Conservation (phyloP, 805 yeast genomes). For the Blastobotrys mokoenaii region DNA sequence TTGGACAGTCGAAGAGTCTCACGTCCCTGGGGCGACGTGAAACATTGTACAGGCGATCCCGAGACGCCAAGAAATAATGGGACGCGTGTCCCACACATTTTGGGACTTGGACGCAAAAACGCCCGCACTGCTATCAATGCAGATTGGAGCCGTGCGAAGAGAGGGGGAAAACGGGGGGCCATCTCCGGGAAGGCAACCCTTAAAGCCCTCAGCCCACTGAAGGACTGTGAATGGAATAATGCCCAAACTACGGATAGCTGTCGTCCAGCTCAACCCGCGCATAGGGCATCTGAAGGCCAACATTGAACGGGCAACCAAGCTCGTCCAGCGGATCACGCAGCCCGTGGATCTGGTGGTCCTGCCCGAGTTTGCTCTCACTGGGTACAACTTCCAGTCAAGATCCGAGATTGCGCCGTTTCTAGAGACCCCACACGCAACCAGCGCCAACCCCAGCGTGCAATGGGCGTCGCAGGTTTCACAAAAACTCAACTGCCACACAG, state of each 20-base stretch:
- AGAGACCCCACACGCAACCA: conserved; percentile 36
- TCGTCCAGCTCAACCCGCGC: conserved; percentile 59
- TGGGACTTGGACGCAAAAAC: background rate
- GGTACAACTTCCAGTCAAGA: conserved; percentile 55
- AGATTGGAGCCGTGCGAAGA: too few relatives aligned
- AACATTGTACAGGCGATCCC: too few relatives aligned
- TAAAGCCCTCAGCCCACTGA: too few relatives aligned
- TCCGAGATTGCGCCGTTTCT: conserved; percentile 48
- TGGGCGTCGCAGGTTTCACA: conserved; percentile 52
- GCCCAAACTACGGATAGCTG: conserved; percentile 45
- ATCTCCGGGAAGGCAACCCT: too few relatives aligned
- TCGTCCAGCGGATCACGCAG: conserved; percentile 2
- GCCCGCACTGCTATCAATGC: too few relatives aligned
- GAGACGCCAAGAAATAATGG: too few relatives aligned
- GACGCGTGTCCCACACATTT: too few relatives aligned
- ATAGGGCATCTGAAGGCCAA: conserved; percentile 54
- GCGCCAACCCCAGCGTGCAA: conserved; percentile 40
- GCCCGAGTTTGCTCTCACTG: conserved; percentile 81
- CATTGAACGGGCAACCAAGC: conserved; percentile 34
- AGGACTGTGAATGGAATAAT: background rate
- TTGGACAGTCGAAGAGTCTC: too few relatives aligned
- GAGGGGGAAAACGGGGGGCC: too few relatives aligned
- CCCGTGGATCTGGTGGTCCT: conserved; percentile 54
- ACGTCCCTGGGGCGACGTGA: too few relatives aligned
- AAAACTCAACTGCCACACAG: conserved; percentile 50